Conservation (phyloP, 2,329 filamentous ascomycete genomes). For the Cryphonectria japonica region DNA sequence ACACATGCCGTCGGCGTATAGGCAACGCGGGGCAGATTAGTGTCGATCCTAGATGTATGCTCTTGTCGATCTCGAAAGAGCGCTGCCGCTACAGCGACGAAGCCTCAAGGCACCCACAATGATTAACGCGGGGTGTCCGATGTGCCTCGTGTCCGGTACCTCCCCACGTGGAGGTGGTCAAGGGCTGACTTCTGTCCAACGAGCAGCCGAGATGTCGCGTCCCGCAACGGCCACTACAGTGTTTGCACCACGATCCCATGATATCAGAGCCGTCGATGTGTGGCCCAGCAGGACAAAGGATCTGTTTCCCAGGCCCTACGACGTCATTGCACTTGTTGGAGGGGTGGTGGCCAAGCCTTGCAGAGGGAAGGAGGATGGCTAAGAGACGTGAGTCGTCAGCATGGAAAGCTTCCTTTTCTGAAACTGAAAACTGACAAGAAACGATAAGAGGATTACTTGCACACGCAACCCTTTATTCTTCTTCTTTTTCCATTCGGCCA, state of each 20-base stretch:
- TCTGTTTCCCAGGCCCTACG: constrained; percentile 9
- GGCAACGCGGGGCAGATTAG: neutral
- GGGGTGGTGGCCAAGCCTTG: neutral
- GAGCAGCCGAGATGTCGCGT: neutral
- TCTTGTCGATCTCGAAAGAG: neutral
- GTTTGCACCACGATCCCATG: neutral
- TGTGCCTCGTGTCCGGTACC: neutral
- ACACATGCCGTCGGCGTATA: neutral
- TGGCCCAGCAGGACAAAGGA: constrained; percentile 2
- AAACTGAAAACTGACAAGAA: neutral
- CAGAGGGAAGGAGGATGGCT: constrained; percentile 15
- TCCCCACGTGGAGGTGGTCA: neutral
- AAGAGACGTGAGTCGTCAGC: constrained; percentile 17
- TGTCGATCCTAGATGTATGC: constrained; percentile 8
- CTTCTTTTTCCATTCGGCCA: too few relatives aligned
- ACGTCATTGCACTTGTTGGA: constrained; percentile 22
- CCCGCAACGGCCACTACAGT: neutral
- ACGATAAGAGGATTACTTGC: neutral
- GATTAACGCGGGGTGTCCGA: neutral
- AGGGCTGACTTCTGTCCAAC: neutral
- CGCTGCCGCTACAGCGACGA: neutral
- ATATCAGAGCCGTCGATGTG: neutral
- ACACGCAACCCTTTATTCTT: too few relatives aligned
- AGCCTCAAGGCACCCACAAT: neutral
- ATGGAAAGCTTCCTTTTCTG: constrained; percentile 8